Base-by-base conservation (phyloP, 208 protist species). In the Phytomonas francai region DNA sequence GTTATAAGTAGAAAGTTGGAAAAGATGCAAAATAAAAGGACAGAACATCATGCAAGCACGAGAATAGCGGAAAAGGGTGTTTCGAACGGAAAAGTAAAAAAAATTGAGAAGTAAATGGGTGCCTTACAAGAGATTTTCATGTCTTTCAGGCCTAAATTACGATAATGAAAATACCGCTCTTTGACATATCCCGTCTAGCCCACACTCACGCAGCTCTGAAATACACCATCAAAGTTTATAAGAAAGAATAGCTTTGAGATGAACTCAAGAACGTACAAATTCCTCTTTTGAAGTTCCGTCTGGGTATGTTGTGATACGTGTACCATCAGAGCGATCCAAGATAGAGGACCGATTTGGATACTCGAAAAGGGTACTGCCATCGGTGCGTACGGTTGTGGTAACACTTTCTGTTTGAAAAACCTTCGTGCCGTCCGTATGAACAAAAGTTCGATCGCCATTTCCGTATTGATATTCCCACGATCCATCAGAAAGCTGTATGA, bases 391-490 rank as follows among this genome's bases (percentile, higher is more conserved):
- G 0, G 85, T 95, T 22, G 87, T 95, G 0, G 74, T 89, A 31
- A 92, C 39, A 3, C 77, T 68, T 9, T 75, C 63, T 16, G 79
- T 80, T 67, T 80, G 71, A 71, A 87, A 95, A 0, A 91, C 73
- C 60, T 85, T 76, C 25, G 79, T 91, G 7, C 89, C 89, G 63
- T 89, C 78, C 30, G 73, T 75, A 39, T 67, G 64, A 2, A 85
- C 69, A 22, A 82, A 68, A 0, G 85, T 90, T 25, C 85, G 67
- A 59, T 89, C 80, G 28, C 87, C 87, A 76, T 80, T 92, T 51
- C 56, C 54, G 80, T 93, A 95, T 16, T 66, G 59, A 60, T 92
- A 95, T 64, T 91, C 81, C 87, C 85, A 93, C 22, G 80, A 87
- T 4, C 89, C 89, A 71, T 92, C 87, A 5, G 62, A 30, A 34